phyloP scores from a whole-genome alignment of 192 early-diverging fungal species.

The Linnemannia elongata region DNA sequence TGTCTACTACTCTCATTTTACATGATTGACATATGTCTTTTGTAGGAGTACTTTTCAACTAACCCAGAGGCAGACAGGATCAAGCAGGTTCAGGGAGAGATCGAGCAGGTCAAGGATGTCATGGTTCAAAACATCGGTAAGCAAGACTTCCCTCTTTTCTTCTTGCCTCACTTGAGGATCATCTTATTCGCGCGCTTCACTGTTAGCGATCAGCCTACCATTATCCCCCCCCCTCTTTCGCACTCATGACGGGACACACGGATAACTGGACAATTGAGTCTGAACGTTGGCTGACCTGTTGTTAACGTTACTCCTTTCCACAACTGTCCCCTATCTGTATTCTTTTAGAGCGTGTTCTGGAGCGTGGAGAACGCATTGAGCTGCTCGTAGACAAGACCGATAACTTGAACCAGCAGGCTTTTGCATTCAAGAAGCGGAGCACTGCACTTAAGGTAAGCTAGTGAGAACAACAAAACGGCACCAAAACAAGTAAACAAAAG shows the following conservation, averaged over 20 bases:
- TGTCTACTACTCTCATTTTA: background rate
- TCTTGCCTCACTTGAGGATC: background rate
- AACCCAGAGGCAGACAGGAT: conserved; percentile 79
- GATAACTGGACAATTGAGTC: background rate
- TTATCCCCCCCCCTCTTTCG: background rate
- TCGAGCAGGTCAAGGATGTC: conserved; percentile 91
- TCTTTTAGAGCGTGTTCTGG: conserved; percentile 81
- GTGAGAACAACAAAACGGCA: background rate
- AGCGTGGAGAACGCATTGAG: conserved; percentile 91
- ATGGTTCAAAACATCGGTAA: conserved; percentile 94
- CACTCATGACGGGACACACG: background rate
- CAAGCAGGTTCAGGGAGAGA: conserved; percentile 85
- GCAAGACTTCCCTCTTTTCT: background rate
- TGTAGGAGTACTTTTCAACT: conserved; percentile 79
- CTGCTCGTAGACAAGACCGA: conserved; percentile 93
- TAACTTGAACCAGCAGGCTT: conserved; percentile 86
- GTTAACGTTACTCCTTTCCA: background rate
- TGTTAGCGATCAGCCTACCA: background rate
- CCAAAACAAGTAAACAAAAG: background rate
- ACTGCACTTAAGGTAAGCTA: conserved; percentile 76
- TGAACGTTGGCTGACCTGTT: conserved; percentile 1
- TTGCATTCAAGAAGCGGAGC: conserved; percentile 90
- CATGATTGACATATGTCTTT: background rate
- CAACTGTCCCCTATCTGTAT: background rate
- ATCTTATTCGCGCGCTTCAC: no score